Percentiles rank a stretch among this genome's conserved stretches.
These are phyloP conservation scores for Ascochyta clinopodiicola DNA, from an alignment of 2,329 filamentous ascomycete species.

Conservation along the genomic window DNA sequence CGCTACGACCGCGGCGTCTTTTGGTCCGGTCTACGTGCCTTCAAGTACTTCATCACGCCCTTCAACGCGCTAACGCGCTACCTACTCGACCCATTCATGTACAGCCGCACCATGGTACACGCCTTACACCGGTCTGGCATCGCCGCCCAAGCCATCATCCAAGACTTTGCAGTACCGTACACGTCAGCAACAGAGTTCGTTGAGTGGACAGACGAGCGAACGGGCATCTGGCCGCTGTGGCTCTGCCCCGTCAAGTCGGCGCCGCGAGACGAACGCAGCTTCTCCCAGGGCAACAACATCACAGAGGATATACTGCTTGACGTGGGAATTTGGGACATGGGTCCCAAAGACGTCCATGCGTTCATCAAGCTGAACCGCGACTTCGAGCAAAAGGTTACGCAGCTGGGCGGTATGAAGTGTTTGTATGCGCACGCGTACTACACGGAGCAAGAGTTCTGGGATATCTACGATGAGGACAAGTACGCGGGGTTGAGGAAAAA, in stretches of 20 bases:
- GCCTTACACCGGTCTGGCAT: conserved; percentile 66
- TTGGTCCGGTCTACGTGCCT: conserved; percentile 68
- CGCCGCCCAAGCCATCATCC: conserved; percentile 64
- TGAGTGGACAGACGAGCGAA: conserved; percentile 56
- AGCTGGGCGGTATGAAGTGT: conserved; percentile 83
- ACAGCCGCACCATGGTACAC: conserved; percentile 67
- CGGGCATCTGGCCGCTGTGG: conserved; percentile 65
- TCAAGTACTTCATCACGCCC: conserved; percentile 65
- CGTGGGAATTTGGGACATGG: conserved; percentile 80
- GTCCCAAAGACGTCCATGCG: conserved; percentile 59
- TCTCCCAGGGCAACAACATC: conserved; percentile 39
- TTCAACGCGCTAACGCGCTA: conserved; percentile 67
- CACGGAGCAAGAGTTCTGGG: conserved; percentile 73
- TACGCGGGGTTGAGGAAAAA: conserved; percentile 69
- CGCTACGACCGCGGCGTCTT: conserved; percentile 70
- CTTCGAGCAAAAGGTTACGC: conserved; percentile 72
- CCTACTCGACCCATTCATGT: conserved; percentile 66
- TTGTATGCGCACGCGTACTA: conserved; percentile 89
- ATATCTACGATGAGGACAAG: conserved; percentile 65
- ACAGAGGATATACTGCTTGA: conserved; percentile 43
- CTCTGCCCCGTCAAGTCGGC: conserved; percentile 59
- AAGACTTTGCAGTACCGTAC: conserved; percentile 67
- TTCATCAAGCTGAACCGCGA: conserved; percentile 74
- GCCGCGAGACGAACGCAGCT: conserved; percentile 32
- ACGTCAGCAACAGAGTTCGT: conserved; percentile 60